A percentile compares a stretch with the other conserved stretches of the same genome.
phyloP scores from a whole-genome alignment of 2,329 filamentous ascomycete genomes.

The Exophiala oligosperma region DNA sequence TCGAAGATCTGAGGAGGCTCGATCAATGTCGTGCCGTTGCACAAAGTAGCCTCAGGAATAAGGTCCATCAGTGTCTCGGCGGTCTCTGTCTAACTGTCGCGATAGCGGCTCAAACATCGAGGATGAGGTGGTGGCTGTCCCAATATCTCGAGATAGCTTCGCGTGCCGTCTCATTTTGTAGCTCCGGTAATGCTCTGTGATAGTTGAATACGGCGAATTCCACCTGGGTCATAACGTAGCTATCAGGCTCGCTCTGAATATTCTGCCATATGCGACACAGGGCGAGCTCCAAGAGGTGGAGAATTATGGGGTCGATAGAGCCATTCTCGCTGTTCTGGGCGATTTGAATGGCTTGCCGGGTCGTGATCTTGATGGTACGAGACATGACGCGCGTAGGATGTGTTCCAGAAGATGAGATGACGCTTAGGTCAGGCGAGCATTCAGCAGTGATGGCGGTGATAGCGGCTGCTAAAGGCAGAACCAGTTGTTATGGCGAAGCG shows the following conservation, averaged over 20 bases:
- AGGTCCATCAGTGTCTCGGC: neutral
- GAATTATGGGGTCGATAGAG: slow-evolving; percentile 61
- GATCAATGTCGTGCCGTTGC: too few species aligned
- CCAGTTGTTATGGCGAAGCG: neutral
- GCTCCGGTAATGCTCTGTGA: slow-evolving; percentile 23
- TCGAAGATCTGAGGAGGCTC: too few species aligned
- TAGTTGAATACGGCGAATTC: slow-evolving; percentile 82
- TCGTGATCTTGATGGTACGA: slow-evolving; percentile 41
- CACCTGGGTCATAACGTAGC: slow-evolving; percentile 72
- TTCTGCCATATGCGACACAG: slow-evolving; percentile 67
- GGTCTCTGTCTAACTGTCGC: neutral
- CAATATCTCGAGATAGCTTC: slow-evolving; percentile 27
- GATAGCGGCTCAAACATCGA: slow-evolving; percentile 7
- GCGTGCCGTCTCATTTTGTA: slow-evolving; percentile 27
- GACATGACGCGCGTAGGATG: slow-evolving; percentile 25
- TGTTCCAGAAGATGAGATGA: neutral
- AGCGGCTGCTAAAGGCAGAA: neutral
- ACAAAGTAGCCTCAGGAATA: neutral
- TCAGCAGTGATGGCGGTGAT: neutral
- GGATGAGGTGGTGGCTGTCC: slow-evolving; percentile 17
- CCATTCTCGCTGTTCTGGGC: slow-evolving; percentile 72
- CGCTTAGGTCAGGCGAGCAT: neutral
- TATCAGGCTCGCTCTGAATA: slow-evolving; percentile 61
- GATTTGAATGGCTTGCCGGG: slow-evolving; percentile 70
- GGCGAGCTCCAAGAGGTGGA: slow-evolving; percentile 64